Evolutionary conservation across 1,139 yeast genomes (phyloP).

Genomic region (Pichia sp.): DNA sequence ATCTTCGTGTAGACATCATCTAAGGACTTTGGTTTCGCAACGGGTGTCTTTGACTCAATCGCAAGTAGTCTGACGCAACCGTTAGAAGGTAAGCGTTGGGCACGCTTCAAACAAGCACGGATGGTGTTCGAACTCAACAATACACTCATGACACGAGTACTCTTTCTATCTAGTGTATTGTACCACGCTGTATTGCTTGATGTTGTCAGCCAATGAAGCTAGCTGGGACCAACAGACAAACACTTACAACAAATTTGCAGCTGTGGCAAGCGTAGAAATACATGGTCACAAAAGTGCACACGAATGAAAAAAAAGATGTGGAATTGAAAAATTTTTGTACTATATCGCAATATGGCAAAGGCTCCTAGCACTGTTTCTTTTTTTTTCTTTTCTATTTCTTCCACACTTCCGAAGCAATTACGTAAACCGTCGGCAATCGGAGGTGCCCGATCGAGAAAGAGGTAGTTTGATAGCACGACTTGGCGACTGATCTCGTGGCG

Average conservation of each 20-base stretch:
- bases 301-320: slow-evolving; percentile 2
- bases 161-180: background rate
- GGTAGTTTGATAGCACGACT: no score
- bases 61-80: slow-evolving; percentile 15
- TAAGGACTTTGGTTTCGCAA: slow-evolving; percentile 21
- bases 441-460: no score
- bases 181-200: background rate
- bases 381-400: background rate
- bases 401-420: background rate
- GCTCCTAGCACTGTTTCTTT: background rate
- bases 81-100: background rate
- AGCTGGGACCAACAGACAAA: background rate
- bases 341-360: background rate
- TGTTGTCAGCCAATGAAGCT: background rate
- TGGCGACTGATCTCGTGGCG: no score
- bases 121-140: slow-evolving; percentile 13
- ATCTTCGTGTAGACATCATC: slow-evolving; percentile 27
- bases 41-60: slow-evolving; percentile 15
- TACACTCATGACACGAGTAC: slow-evolving; percentile 13
- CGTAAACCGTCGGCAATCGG: no score
- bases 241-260: background rate
- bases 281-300: background rate
- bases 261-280: background rate
- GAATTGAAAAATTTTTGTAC: slow-evolving; percentile 7
- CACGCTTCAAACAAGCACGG: slow-evolving; percentile 10